phyloP scores from a whole-genome alignment of 2,329 filamentous ascomycete species.

The Hypoxylon rubiginosum region DNA sequence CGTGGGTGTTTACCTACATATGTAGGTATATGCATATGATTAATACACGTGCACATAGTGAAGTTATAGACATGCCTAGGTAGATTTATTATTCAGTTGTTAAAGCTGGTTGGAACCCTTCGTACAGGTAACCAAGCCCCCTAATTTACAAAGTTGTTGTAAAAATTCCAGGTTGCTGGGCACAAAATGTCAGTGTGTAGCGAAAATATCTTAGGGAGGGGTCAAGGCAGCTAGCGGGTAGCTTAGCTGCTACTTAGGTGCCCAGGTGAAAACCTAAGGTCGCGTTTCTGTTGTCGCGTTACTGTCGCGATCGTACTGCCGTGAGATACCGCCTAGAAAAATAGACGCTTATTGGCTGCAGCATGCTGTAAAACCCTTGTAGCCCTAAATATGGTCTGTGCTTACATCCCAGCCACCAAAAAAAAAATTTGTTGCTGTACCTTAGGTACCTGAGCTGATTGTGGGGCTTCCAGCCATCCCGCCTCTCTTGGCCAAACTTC shows the following conservation, averaged over 20 bases:
- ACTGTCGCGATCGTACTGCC: constrained; percentile 35
- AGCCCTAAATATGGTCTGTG: constrained; percentile 40
- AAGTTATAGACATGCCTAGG: background rate
- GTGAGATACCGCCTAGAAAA: constrained; percentile 12
- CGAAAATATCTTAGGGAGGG: background rate
- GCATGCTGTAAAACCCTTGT: constrained; percentile 12
- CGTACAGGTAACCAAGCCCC: background rate
- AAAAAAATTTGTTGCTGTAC: too few relatives aligned
- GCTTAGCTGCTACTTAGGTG: constrained; percentile 12
- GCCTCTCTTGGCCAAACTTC: constrained; percentile 14
- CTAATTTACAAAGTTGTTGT: background rate
- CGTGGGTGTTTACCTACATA: too few relatives aligned
- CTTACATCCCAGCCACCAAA: constrained; percentile 28
- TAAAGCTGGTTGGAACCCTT: background rate
- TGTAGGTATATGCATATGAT: background rate
- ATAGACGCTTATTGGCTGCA: constrained; percentile 26
- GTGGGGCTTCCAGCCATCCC: constrained; percentile 24
- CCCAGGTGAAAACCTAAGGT: constrained; percentile 9
- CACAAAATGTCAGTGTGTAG: background rate
- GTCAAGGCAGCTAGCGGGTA: background rate
- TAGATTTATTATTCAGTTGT: background rate
- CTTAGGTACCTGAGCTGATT: constrained; percentile 14
- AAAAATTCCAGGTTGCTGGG: background rate
- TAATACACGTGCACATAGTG: background rate
- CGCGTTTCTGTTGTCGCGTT: constrained; percentile 36